These are phyloP conservation scores for Aphanomyces astaci DNA, from an alignment of 352 stramenopile genomes.

Conservation along the genomic window DNA sequence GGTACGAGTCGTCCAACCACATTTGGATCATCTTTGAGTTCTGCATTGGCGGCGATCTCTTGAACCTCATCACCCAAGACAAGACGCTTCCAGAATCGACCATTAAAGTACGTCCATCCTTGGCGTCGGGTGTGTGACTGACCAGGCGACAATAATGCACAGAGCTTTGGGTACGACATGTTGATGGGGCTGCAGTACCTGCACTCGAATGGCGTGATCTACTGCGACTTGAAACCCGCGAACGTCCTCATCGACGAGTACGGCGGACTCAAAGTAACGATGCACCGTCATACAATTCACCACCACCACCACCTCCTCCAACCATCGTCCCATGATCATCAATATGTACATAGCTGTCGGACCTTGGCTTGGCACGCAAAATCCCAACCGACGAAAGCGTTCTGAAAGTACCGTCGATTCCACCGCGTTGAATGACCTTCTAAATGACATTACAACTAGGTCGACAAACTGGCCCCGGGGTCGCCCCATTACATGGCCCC, in stretches of 20 bases:
- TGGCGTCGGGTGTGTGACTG: not conserved
- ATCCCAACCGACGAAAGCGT: conserved; percentile 57
- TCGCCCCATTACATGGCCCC: conserved; percentile 89
- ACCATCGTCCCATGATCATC: too few relatives aligned
- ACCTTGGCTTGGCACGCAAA: conserved; percentile 82
- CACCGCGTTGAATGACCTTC: conserved; percentile 7
- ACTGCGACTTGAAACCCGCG: conserved; percentile 86
- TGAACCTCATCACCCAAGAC: conserved; percentile 86
- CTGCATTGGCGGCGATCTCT: conserved; percentile 86
- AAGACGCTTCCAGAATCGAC: conserved; percentile 70
- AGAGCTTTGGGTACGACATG: conserved; percentile 68
- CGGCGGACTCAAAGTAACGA: conserved; percentile 78
- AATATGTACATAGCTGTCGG: too few relatives aligned
- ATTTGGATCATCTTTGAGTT: conserved; percentile 94
- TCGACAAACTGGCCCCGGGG: conserved; percentile 46
- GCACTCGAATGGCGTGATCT: conserved; percentile 82
- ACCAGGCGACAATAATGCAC: not conserved
- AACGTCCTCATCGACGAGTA: conserved; percentile 91
- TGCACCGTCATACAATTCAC: not conserved
- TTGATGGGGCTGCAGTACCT: conserved; percentile 81
- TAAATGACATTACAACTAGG: too few relatives aligned
- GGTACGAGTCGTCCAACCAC: conserved; percentile 94
- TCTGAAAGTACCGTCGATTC: conserved; percentile 8
- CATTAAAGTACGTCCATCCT: conserved; percentile 42
- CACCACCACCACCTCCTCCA: too few relatives aligned